Evolutionary conservation across 1,284 basidiomycete genomes (phyloP).

Genomic region (Leucoagaricus sp.): DNA sequence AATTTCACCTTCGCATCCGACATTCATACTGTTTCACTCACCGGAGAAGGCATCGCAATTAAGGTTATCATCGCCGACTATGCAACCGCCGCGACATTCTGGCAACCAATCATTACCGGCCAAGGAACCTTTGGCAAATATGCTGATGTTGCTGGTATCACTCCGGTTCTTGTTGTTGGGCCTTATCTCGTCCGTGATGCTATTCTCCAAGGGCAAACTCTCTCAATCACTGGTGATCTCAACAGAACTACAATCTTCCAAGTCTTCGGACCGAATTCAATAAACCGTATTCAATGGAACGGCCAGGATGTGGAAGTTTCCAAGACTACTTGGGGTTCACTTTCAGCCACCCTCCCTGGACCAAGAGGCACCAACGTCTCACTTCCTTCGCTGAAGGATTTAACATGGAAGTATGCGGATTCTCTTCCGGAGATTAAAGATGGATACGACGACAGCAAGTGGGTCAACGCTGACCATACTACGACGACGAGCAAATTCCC

Average conservation of each 20-base stretch:
- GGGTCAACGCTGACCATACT: neutral
- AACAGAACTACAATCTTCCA: neutral
- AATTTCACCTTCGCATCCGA: neutral
- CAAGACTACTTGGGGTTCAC: neutral
- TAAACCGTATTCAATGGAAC: slow-evolving; percentile 1
- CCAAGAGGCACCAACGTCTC: neutral
- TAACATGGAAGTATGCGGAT: neutral
- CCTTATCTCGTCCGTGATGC: slow-evolving; percentile 4
- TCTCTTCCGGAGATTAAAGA: neutral
- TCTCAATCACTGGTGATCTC: slow-evolving; percentile 4
- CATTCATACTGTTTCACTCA: neutral
- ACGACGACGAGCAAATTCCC: slow-evolving; percentile 6
- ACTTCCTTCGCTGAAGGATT: neutral
- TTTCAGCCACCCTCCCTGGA: neutral
- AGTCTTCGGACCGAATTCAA: slow-evolving; percentile 1
- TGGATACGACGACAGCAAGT: neutral
- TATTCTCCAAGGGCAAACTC: neutral
- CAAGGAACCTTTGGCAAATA: slow-evolving; percentile 3
- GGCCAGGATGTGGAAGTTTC: neutral
- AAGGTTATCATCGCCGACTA: slow-evolving; percentile 2
- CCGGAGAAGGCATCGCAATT: neutral
- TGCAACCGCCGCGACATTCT: slow-evolving; percentile 2
- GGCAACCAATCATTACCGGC: neutral
- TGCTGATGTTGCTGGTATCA: neutral
- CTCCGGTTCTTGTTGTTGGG: neutral